Percentiles rank a stretch among this genome's conserved stretches.
Conservation (phyloP, 2,329 filamentous ascomycete genomes). For the Penicillium brevicompactum region DNA sequence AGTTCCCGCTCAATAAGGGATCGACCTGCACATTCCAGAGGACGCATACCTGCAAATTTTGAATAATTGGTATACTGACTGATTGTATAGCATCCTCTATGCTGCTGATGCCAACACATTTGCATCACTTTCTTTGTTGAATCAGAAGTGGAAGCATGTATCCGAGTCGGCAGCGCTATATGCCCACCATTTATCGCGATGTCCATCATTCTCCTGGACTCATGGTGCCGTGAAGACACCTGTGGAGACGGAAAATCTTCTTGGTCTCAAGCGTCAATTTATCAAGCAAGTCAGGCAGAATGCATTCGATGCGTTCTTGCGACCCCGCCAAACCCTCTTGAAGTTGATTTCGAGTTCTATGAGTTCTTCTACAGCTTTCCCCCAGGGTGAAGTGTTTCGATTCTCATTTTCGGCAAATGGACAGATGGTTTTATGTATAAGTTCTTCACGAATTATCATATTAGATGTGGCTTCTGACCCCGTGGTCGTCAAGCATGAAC, state of each 20-base stretch:
- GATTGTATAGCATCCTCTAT: constrained; percentile 47
- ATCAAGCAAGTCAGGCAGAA: constrained; percentile 72
- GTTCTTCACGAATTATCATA: constrained; percentile 81
- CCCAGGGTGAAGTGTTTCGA: constrained; percentile 81
- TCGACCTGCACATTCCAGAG: neutral
- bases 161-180: constrained; percentile 50
- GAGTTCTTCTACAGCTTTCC: constrained; percentile 77
- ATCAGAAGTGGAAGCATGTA: constrained; percentile 46
- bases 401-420: constrained; percentile 78
- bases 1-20: constrained; percentile 2
- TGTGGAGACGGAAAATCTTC: constrained; percentile 53
- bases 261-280: constrained; percentile 66
- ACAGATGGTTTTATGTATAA: constrained; percentile 75
- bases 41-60: neutral
- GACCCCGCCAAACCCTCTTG: constrained; percentile 70
- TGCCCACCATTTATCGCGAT: constrained; percentile 48
- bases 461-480: constrained; percentile 66
- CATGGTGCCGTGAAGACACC: constrained; percentile 36
- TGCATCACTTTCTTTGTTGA: constrained; percentile 49
- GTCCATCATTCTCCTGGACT: constrained; percentile 44
- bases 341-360: constrained; percentile 82
- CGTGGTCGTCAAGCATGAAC: constrained; percentile 70
- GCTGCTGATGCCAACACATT: constrained; percentile 50
- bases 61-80: constrained; percentile 22
- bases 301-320: constrained; percentile 74